phyloP scores from a whole-genome alignment of 1,139 yeast species.

The Pichia terricola region DNA sequence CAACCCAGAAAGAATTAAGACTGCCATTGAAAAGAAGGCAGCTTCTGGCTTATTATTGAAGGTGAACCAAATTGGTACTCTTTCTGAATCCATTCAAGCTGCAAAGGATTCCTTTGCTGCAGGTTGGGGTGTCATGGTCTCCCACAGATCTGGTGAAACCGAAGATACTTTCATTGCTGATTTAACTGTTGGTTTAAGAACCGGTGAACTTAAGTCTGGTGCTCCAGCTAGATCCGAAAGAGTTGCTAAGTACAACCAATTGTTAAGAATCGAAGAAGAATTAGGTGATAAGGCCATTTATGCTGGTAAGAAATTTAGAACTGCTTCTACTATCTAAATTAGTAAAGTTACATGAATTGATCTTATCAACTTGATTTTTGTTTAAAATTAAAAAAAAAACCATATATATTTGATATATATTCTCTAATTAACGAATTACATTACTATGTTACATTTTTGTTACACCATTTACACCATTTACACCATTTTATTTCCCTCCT shows the following conservation, averaged over 20 bases:
- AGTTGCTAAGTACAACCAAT: conserved; percentile 94
- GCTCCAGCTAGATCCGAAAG: conserved; percentile 99
- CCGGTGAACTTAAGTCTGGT: conserved; percentile 98
- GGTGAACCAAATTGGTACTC: conserved; percentile 93
- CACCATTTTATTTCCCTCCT: too few species aligned
- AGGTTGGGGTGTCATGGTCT: conserved; percentile 97
- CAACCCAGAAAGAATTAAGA: conserved; percentile 86
- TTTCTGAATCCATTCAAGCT: conserved; percentile 86
- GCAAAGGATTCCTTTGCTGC: conserved; percentile 85
- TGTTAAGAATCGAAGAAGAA: conserved; percentile 95
- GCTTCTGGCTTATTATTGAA: conserved; percentile 88
- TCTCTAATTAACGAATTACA: too few species aligned
- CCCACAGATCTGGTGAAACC: conserved; percentile 98
- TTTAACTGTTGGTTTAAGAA: conserved; percentile 89
- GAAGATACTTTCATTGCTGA: conserved; percentile 98
- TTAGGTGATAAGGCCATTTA: conserved; percentile 90
- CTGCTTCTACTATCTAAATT: conserved; percentile 14
- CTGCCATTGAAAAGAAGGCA: conserved; percentile 91
- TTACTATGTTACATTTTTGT: too few species aligned
- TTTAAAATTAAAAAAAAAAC: not conserved
- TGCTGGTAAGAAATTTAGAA: conserved; percentile 86
- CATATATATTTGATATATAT: too few species aligned
- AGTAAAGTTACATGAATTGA: too few species aligned
- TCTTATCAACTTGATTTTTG: not conserved
- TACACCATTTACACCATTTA: too few species aligned